These are phyloP conservation scores for Leccinum rimulosum DNA, from an alignment of 768 basidiomycete genomes.

Conservation along the genomic window DNA sequence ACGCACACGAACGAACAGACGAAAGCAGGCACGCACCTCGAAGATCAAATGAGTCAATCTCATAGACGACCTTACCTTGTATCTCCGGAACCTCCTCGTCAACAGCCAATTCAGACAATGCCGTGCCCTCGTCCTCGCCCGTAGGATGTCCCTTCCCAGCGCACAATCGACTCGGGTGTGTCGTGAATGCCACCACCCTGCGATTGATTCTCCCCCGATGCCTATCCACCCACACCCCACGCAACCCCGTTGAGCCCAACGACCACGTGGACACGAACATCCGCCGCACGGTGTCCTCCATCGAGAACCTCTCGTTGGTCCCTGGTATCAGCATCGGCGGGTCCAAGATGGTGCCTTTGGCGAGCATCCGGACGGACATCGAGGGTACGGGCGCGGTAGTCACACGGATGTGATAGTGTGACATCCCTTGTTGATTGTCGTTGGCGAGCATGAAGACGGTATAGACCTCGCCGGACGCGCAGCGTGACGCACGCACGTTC, in stretches of 20 bases:
- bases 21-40: conserved; percentile 21
- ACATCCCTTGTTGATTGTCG: conserved; percentile 47
- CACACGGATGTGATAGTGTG: conserved; percentile 43
- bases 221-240: conserved; percentile 27
- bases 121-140: neutral
- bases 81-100: conserved; percentile 3
- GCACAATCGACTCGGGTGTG: conserved; percentile 9
- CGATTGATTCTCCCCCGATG: conserved; percentile 14
- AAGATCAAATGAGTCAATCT: conserved; percentile 28
- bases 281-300: neutral
- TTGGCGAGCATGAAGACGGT: conserved; percentile 42
- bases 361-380: conserved; percentile 42
- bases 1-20: neutral
- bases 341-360: neutral
- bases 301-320: neutral
- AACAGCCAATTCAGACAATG: neutral
- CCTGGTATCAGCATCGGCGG: neutral
- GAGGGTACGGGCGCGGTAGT: conserved; percentile 25
- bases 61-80: conserved; percentile 13
- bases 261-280: conserved; percentile 17
- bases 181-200: conserved; percentile 25
- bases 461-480: conserved; percentile 37
- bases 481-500: conserved; percentile 33
- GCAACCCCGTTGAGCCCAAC: conserved; percentile 20
- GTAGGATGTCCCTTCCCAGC: neutral